A percentile compares a stretch with the other conserved stretches of the same genome.
phyloP scores from a whole-genome alignment of 495 filamentous ascomycete species.

The Pyrenula aspistea region DNA sequence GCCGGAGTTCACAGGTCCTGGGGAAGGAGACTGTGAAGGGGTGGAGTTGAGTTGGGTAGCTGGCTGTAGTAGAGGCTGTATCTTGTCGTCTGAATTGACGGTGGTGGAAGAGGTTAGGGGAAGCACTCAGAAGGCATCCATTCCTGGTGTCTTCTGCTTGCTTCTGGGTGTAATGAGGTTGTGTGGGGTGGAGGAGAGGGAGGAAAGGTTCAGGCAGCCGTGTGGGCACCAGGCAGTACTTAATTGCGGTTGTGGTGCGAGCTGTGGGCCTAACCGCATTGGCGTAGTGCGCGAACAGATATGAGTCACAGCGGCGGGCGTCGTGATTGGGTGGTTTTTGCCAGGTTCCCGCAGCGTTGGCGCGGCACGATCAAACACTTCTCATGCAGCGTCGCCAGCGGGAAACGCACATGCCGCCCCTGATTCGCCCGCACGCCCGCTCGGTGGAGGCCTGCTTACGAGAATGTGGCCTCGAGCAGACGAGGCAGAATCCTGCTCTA shows the following conservation, averaged over 20 bases:
- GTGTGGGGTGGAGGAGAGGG: slow-evolving; percentile 13
- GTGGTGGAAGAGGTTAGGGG: slow-evolving; percentile 24
- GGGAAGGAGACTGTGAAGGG: slow-evolving; percentile 31
- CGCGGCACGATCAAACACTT: too few species aligned
- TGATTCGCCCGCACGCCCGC: background rate
- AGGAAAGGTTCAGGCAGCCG: slow-evolving; percentile 9
- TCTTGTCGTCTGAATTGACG: slow-evolving; percentile 35
- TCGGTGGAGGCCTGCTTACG: background rate
- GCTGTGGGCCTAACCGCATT: background rate
- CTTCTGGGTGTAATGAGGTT: slow-evolving; percentile 21
- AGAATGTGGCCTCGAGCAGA: background rate
- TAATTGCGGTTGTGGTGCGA: background rate
- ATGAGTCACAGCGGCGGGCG: too few species aligned
- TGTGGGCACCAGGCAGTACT: slow-evolving; percentile 9
- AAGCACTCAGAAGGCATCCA: slow-evolving; percentile 40
- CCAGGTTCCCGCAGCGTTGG: too few species aligned
- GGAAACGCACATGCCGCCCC: background rate
- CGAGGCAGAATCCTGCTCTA: background rate
- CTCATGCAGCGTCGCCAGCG: background rate
- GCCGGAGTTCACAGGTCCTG: slow-evolving; percentile 46
- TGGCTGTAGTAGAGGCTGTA: slow-evolving; percentile 26
- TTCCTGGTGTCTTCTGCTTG: slow-evolving; percentile 24
- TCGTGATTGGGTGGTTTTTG: too few species aligned
- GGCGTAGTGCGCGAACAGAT: background rate
- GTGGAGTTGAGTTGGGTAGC: slow-evolving; percentile 21